Conservation (phyloP, 1,284 basidiomycete species). For the Exobasidium rhododendri region DNA sequence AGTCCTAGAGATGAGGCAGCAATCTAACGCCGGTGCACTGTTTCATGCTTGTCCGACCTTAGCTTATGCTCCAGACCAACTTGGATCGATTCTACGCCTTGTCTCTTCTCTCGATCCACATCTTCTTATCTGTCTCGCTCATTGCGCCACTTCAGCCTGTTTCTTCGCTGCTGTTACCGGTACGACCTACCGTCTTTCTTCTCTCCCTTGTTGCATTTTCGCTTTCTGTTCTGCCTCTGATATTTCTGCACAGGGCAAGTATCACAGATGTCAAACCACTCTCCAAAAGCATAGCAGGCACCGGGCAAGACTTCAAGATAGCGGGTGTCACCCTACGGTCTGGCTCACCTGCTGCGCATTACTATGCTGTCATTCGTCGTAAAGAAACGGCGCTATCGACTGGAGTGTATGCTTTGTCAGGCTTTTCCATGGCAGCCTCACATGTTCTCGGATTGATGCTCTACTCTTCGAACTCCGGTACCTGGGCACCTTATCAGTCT, state of each 20-base stretch:
- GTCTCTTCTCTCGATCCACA: not conserved
- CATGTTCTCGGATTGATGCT: not conserved
- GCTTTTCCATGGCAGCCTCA: not conserved
- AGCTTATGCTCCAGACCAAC: slow-evolving; percentile 9
- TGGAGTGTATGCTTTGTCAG: not conserved
- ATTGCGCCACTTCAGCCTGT: not conserved
- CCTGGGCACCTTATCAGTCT: slow-evolving; percentile 7
- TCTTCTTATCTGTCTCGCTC: not conserved
- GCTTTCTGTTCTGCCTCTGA: slow-evolving; percentile 1
- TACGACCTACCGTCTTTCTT: slow-evolving; percentile 4
- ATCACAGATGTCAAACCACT: not conserved
- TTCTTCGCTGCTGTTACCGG: not conserved
- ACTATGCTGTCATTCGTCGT: not conserved
- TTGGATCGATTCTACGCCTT: not conserved
- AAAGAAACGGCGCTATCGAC: too few species aligned
- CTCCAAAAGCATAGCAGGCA: not conserved
- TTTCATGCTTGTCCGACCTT: not conserved
- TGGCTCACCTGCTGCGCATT: not conserved
- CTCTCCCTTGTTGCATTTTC: not conserved
- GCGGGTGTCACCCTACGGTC: not conserved
- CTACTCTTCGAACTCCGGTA: not conserved
- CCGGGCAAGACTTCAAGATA: not conserved
- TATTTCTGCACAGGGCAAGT: not conserved
- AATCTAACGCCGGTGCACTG: too few species aligned
- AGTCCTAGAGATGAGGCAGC: too few species aligned